These are phyloP conservation scores for Cochlearia excelsa DNA, from an alignment of 345 rosid genomes.

Conservation along the genomic window DNA sequence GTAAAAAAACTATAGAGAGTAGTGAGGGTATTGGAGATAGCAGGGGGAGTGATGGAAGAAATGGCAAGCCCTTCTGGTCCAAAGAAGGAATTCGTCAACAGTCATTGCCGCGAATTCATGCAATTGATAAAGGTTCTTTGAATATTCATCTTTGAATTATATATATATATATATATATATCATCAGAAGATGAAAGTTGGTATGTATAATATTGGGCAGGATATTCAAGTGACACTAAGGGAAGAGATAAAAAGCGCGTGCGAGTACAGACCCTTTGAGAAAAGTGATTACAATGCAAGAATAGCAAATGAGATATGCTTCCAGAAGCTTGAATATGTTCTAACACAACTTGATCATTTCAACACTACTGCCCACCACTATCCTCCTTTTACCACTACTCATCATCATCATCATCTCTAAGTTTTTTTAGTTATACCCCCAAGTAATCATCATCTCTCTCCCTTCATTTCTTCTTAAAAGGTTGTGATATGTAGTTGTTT, in stretches of 20 bases:
- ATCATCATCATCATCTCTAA: no score
- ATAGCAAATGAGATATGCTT: constrained; percentile 77
- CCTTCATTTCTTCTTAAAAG: no score
- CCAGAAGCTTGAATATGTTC: constrained; percentile 60
- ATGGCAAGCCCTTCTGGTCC: constrained; percentile 72
- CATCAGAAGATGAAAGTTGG: no score
- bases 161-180: no score
- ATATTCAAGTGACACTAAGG: constrained; percentile 79
- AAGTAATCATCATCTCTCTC: no score
- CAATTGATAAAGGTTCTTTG: constrained; percentile 71
- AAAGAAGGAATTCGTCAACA: constrained; percentile 66
- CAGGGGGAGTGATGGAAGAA: constrained; percentile 88
- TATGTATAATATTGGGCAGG: constrained; percentile 39
- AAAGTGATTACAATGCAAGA: constrained; percentile 76
- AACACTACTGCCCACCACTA: constrained; percentile 46
- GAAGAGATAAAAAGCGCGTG: constrained; percentile 95
- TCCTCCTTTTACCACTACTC: no score
- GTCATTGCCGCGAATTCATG: constrained; percentile 88
- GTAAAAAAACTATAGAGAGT: constrained; percentile 42
- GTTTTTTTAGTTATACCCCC: no score
- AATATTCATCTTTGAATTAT: constrained; percentile 3
- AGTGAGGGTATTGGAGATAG: constrained; percentile 81
- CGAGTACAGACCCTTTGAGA: constrained; percentile 95
- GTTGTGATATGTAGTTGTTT: no score
- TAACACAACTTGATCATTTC: constrained; percentile 59